phyloP scores from a whole-genome alignment of 306 rosid genomes.

The Carpinus viminea region DNA sequence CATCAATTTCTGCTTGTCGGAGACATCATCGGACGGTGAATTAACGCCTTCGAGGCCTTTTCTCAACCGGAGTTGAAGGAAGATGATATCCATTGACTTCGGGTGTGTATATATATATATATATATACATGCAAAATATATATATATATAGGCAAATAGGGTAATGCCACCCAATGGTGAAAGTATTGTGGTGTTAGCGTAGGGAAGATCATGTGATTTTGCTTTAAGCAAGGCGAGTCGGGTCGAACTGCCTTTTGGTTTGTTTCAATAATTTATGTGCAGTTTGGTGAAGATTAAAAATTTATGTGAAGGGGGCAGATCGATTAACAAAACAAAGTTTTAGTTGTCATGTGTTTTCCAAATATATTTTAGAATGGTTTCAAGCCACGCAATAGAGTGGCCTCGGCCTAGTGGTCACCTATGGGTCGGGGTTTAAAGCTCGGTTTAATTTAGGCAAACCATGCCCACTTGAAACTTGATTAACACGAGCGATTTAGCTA shows the following conservation, averaged over 20 bases:
- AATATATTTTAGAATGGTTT: neutral
- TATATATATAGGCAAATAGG: neutral
- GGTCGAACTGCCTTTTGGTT: neutral
- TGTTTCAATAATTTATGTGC: neutral
- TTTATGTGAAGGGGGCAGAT: neutral
- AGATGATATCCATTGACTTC: constrained; percentile 8
- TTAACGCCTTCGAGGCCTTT: constrained; percentile 35
- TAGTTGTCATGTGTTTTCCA: neutral
- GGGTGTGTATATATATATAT: neutral
- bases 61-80: constrained; percentile 14
- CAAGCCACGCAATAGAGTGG: neutral
- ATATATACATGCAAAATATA: too few relatives aligned
- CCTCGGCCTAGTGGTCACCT: too few relatives aligned
- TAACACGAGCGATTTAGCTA: accelerated
- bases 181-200: neutral
- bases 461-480: neutral
- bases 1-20: constrained; percentile 34
- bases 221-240: too few relatives aligned
- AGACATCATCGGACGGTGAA: constrained; percentile 53
- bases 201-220: neutral
- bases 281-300: neutral
- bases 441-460: neutral
- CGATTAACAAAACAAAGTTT: neutral
- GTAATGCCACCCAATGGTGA: neutral
- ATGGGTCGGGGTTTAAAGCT: neutral